A percentile compares a stretch with the other conserved stretches of the same genome.
These are phyloP conservation scores for Pulveroboletus sp. DNA, from an alignment of 768 basidiomycete species.

Conservation along the genomic window DNA sequence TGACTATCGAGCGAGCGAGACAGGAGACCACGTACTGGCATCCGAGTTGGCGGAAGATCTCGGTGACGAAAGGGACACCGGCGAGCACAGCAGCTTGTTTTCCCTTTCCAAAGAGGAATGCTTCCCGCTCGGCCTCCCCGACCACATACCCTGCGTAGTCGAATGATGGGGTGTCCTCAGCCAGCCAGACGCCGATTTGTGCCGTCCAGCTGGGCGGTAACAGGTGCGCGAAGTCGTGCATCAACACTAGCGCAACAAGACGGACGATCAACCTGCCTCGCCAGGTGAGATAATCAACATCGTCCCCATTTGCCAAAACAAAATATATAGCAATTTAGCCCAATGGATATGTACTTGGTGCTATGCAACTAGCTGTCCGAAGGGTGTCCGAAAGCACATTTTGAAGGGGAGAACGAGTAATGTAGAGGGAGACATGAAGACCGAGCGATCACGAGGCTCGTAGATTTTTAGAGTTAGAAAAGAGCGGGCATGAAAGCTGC, in stretches of 20 bases:
- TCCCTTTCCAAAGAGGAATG: slow-evolving; percentile 89
- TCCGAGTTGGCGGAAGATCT: slow-evolving; percentile 82
- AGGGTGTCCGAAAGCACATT: not conserved
- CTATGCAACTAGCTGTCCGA: no score
- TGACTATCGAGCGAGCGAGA: not conserved
- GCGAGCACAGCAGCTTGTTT: slow-evolving; percentile 75
- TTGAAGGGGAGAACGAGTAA: not conserved
- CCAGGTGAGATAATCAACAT: not conserved
- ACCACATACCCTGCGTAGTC: slow-evolving; percentile 97
- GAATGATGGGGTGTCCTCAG: slow-evolving; percentile 92
- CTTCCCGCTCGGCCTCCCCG: slow-evolving; percentile 81
- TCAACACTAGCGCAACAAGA: not conserved
- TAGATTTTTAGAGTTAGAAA: slow-evolving; percentile 12
- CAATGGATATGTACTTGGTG: no score
- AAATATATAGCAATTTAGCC: not conserved
- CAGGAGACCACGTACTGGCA: slow-evolving; percentile 68
- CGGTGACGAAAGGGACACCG: slow-evolving; percentile 92
- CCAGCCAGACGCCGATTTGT: slow-evolving; percentile 76
- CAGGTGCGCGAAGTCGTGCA: slow-evolving; percentile 52
- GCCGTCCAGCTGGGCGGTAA: slow-evolving; percentile 91
- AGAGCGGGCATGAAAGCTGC: slow-evolving; percentile 28
- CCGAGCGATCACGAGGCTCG: not conserved
- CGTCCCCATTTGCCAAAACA: not conserved
- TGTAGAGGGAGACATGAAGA: not conserved
- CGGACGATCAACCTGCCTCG: no score